phyloP scores from a whole-genome alignment of 2,329 filamentous ascomycete species.

The Colletotrichum kahawae region DNA sequence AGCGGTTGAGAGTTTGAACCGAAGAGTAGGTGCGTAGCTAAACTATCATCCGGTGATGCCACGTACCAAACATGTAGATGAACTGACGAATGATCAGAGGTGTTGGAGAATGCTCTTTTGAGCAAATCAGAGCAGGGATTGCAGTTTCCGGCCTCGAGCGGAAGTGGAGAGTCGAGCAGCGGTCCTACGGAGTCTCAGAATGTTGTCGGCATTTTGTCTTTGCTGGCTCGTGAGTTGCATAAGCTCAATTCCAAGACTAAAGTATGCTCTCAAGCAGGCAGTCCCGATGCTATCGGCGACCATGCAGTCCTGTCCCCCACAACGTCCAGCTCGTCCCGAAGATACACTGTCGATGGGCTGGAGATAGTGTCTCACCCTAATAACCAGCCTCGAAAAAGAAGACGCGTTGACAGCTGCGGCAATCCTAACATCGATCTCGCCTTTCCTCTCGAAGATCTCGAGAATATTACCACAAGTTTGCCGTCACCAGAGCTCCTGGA shows the following conservation, averaged over 20 bases:
- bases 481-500: conserved; percentile 22
- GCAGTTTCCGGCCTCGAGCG: neutral
- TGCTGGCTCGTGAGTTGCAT: conserved; percentile 25
- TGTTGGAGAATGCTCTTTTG: conserved; percentile 19
- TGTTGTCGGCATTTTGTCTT: conserved; percentile 23
- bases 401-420: conserved; percentile 27
- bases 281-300: neutral
- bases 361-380: conserved; percentile 9
- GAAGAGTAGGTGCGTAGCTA: conserved; percentile 24
- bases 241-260: conserved; percentile 17
- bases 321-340: conserved; percentile 4
- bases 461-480: conserved; percentile 30
- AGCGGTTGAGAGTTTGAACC: conserved; percentile 25
- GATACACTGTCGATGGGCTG: neutral
- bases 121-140: neutral
- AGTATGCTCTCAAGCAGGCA: neutral
- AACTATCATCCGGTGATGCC: neutral
- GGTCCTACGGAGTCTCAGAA: conserved; percentile 2
- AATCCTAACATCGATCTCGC: conserved; percentile 26
- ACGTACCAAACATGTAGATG: neutral
- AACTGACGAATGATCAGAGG: conserved; percentile 1
- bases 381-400: conserved; percentile 20
- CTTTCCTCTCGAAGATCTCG: conserved; percentile 24
- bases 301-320: conserved; percentile 5
- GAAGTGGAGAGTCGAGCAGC: neutral